Conservation (phyloP, 495 filamentous ascomycete species). For the Paragyromitra xinjiangensis region DNA sequence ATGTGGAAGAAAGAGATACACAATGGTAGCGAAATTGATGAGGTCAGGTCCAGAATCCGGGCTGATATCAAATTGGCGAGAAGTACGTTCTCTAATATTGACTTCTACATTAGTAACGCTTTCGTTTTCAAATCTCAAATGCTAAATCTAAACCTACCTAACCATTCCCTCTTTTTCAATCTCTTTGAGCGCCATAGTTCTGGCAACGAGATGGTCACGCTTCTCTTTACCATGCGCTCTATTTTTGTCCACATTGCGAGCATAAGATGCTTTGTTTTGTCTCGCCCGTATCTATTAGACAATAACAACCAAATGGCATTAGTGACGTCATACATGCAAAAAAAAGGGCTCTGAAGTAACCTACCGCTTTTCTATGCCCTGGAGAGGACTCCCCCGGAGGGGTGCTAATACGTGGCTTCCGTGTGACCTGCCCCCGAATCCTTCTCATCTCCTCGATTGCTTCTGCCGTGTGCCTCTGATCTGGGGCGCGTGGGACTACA, state of each 20-base stretch:
- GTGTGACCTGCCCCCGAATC: background rate
- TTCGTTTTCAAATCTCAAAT: background rate
- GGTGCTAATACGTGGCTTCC: background rate
- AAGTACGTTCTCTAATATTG: background rate
- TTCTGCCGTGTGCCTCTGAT: background rate
- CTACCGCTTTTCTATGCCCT: background rate
- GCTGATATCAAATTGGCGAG: background rate
- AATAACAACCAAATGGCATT: background rate
- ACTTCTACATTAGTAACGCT: background rate
- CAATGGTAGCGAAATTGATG: constrained; percentile 10
- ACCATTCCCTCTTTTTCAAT: constrained; percentile 3
- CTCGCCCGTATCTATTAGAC: background rate
- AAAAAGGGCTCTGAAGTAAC: background rate
- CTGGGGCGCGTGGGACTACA: background rate
- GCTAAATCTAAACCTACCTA: background rate
- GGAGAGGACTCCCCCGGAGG: background rate
- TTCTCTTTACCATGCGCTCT: background rate
- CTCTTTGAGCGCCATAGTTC: constrained; percentile 5
- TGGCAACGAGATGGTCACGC: background rate
- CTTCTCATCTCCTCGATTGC: constrained; percentile 13
- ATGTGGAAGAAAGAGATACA: background rate
- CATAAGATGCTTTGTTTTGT: background rate
- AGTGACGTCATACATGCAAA: background rate
- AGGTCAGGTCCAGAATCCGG: constrained; percentile 1
- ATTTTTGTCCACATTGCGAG: background rate